A percentile compares a stretch with the other conserved stretches of the same genome.
Conservation (phyloP, 2,329 filamentous ascomycete species). For the Ceratocystis destructans region DNA sequence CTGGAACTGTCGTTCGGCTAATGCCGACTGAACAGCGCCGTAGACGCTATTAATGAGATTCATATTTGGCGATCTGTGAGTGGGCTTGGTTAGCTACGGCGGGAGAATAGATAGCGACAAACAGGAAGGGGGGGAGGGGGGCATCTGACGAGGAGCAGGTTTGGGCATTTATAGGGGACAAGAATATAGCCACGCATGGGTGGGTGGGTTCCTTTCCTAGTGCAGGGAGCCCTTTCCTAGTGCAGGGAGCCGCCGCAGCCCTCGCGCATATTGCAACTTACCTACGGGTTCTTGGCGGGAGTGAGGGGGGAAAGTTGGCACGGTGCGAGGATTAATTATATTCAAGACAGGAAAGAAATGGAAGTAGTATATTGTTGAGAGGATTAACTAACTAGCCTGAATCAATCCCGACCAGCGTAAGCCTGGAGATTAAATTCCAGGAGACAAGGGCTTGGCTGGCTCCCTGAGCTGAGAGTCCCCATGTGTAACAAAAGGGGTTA, state of each 20-base stretch:
- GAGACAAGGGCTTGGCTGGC: too few relatives aligned
- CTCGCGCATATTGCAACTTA: background rate
- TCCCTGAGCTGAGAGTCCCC: too few relatives aligned
- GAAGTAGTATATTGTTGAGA: background rate
- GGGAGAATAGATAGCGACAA: background rate
- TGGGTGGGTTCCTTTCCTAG: too few relatives aligned
- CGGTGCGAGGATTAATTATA: background rate
- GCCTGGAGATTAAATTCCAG: background rate
- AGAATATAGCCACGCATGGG: background rate
- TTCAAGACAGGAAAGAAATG: background rate
- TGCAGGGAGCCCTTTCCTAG: too few relatives aligned
- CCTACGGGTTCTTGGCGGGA: background rate
- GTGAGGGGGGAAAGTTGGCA: background rate
- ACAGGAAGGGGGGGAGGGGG: too few relatives aligned
- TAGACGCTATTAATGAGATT: slow-evolving; percentile 10
- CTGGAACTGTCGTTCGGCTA: slow-evolving; percentile 9
- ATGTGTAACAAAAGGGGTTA: slow-evolving; percentile 10
- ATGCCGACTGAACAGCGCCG: slow-evolving; percentile 6
- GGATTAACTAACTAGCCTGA: background rate
- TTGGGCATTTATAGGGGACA: background rate
- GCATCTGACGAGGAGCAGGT: too few relatives aligned
- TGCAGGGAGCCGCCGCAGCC: too few relatives aligned
- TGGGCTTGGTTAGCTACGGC: background rate
- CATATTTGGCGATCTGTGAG: slow-evolving; percentile 10
- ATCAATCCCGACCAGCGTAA: too few relatives aligned